Evolutionary conservation across 73 alveolate species (phyloP).

Genomic region (Paramecium pentaurelia): DNA sequence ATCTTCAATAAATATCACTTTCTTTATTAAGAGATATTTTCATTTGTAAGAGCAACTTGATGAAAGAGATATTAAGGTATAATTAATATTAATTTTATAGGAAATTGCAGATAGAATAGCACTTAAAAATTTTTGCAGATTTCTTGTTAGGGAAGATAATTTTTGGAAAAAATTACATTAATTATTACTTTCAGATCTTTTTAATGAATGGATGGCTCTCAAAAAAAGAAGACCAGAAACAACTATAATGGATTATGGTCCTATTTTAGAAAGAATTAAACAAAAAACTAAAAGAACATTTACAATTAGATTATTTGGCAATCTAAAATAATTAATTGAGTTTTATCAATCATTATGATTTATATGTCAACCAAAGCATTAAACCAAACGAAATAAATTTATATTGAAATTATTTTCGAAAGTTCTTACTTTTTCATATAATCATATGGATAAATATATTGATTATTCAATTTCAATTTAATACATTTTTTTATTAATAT

Average conservation of each 20-base stretch:
- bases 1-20: conserved; percentile 57
- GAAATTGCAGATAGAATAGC: conserved; percentile 40
- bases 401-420: background rate
- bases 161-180: conserved; percentile 6
- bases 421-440: too few relatives aligned
- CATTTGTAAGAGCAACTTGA: conserved; percentile 37
- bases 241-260: conserved; percentile 19
- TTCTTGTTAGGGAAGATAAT: background rate
- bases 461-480: too few relatives aligned
- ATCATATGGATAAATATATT: too few relatives aligned
- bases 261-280: background rate
- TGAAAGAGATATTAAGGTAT: background rate
- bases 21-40: conserved; percentile 40
- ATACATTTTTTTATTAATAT: too few relatives aligned
- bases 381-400: background rate
- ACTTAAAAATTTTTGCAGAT: background rate
- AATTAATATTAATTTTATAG: background rate
- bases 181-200: background rate
- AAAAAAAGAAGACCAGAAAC: background rate
- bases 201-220: background rate
- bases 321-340: background rate
- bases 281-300: background rate
- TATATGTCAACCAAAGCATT: background rate
- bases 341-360: conserved; percentile 16
- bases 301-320: background rate